phyloP scores from a whole-genome alignment of 805 yeast species.

The Wickerhamiella bombiphila region DNA sequence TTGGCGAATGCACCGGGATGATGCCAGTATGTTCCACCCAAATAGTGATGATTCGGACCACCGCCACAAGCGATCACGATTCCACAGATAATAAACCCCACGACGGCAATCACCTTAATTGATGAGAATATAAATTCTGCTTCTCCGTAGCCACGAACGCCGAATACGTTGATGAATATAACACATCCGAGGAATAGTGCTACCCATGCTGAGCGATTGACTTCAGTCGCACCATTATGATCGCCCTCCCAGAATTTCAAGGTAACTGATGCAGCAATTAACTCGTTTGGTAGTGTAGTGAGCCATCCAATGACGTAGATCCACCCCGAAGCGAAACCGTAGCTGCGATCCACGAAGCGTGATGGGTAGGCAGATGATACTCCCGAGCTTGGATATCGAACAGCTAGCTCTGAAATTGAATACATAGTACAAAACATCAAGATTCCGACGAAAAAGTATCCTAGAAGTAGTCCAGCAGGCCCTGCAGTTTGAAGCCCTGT shows the following conservation, averaged over 20 bases:
- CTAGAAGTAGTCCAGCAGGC: constrained; percentile 43
- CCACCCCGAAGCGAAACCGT: constrained; percentile 61
- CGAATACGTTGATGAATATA: constrained; percentile 35
- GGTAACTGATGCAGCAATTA: constrained; percentile 46
- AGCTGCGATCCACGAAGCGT: constrained; percentile 48
- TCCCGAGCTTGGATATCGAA: constrained; percentile 47
- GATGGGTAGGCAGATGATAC: constrained; percentile 45
- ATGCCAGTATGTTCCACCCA: constrained; percentile 41
- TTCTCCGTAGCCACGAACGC: constrained; percentile 48
- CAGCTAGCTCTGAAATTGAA: constrained; percentile 60
- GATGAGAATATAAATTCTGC: constrained; percentile 46
- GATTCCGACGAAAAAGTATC: constrained; percentile 44
- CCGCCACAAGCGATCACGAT: constrained; percentile 32
- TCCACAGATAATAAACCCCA: constrained; percentile 46
- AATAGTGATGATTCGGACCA: constrained; percentile 38
- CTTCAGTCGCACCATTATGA: constrained; percentile 17
- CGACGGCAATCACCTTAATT: constrained; percentile 42
- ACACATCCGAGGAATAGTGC: constrained; percentile 37
- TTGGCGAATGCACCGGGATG: constrained; percentile 51
- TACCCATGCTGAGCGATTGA: constrained; percentile 41
- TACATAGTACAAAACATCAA: constrained; percentile 49
- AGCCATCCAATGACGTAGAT: constrained; percentile 51
- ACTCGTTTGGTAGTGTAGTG: constrained; percentile 48
- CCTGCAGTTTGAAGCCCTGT: constrained; percentile 41
- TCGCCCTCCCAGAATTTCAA: constrained; percentile 42